A percentile compares a stretch with the other conserved stretches of the same genome.
These are phyloP conservation scores for Gryganskiella cystojenkinii DNA, from an alignment of 192 early-diverging fungal species.

Conservation along the genomic window DNA sequence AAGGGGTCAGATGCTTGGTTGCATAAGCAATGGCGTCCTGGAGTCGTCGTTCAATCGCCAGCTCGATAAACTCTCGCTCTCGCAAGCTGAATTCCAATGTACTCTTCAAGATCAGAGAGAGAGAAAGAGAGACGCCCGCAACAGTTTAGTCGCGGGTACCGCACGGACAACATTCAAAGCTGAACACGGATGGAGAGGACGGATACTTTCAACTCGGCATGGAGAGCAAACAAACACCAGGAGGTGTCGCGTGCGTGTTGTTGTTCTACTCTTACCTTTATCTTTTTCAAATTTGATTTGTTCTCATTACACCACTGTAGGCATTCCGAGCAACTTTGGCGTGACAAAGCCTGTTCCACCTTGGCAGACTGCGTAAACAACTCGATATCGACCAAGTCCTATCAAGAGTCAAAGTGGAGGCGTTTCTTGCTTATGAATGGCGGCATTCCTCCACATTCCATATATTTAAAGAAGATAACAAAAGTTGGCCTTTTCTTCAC, in stretches of 20 bases:
- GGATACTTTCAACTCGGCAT: no score
- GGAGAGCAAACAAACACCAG: no score
- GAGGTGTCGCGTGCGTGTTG: no score
- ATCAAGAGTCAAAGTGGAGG: neutral
- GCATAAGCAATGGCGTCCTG: constrained; percentile 88
- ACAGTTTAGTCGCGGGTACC: no score
- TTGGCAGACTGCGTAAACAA: constrained; percentile 85
- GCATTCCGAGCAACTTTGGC: constrained; percentile 86
- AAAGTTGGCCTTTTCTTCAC: constrained; percentile 43
- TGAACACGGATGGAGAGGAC: neutral
- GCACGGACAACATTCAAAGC: no score
- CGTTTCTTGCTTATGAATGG: no score
- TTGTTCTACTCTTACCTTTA: constrained; percentile 86
- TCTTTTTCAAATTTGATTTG: constrained; percentile 86
- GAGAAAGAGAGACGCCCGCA: neutral
- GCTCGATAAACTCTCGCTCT: constrained; percentile 95
- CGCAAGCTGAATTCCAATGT: constrained; percentile 96
- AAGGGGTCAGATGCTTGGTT: constrained; percentile 84
- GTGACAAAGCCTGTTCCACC: constrained; percentile 83
- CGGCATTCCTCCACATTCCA: no score
- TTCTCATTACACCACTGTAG: constrained; percentile 97
- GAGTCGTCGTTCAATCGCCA: constrained; percentile 71
- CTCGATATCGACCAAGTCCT: constrained; percentile 92
- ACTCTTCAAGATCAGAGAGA: constrained; percentile 68
- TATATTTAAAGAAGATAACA: neutral